Evolutionary conservation across 2,329 filamentous ascomycete species (phyloP).

Genomic region (Exophiala sideris): DNA sequence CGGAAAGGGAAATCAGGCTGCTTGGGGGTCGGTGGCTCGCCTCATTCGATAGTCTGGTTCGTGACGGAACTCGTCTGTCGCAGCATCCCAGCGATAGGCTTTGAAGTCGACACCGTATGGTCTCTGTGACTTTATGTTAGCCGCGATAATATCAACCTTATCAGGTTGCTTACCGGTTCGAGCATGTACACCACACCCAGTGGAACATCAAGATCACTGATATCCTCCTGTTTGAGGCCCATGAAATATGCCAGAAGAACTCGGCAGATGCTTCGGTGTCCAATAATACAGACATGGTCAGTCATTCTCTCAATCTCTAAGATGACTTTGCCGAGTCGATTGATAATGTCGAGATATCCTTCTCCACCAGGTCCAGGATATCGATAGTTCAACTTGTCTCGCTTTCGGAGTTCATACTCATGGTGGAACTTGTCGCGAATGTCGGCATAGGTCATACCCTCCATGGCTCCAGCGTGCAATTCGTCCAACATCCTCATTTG

Average conservation of each 20-base stretch:
- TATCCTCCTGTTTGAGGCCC: constrained; percentile 83
- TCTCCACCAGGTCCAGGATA: constrained; percentile 95
- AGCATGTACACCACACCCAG: constrained; percentile 91
- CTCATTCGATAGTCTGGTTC: constrained; percentile 76
- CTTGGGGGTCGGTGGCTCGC: constrained; percentile 35
- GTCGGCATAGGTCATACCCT: constrained; percentile 90
- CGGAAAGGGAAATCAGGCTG: constrained; percentile 15
- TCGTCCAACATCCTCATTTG: constrained; percentile 98
- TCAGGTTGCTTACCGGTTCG: constrained; percentile 60
- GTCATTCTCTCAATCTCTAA: constrained; percentile 96
- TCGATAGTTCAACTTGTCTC: constrained; percentile 91
- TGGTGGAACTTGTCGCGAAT: constrained; percentile 75
- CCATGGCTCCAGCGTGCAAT: constrained; percentile 86
- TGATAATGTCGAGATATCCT: constrained; percentile 95
- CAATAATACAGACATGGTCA: constrained; percentile 88
- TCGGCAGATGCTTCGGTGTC: constrained; percentile 85
- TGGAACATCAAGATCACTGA: constrained; percentile 90
- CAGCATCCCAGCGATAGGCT: constrained; percentile 84
- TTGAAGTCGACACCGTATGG: constrained; percentile 97
- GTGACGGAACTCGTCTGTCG: constrained; percentile 76
- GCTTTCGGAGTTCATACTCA: constrained; percentile 75
- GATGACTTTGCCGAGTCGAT: constrained; percentile 89
- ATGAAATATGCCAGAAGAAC: constrained; percentile 96
- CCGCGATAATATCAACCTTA: neutral
- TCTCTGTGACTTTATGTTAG: constrained; percentile 50